Base-by-base conservation (phyloP, 192 early-diverging fungal genomes). In the Gaertneriomyces sp. region DNA sequence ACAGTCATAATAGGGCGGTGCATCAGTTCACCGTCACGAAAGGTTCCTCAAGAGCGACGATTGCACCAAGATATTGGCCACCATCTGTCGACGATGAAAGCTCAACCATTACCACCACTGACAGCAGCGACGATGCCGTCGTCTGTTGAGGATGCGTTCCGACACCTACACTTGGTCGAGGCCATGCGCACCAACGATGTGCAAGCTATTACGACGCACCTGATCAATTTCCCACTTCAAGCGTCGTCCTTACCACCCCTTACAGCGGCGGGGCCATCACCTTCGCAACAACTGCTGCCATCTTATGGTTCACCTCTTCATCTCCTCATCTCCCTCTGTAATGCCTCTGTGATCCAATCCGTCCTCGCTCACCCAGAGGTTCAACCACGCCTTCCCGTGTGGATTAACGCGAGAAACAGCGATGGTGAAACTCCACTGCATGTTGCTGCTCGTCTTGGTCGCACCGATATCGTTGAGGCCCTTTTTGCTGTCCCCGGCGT, bases 351-450 rank as follows among this genome's bases (percentile, higher is more conserved):
- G 25, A 61, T 71, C 38, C 56, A 77, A 46, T 14, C 42, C 17
- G 66, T 41, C 16, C 14, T 60, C 33, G 42, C 67, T 25, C 25
- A 33, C 25, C 25, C 25, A 33, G 25, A 33, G 25, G 25, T 33
- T 33, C 25, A 33, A 33, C 25, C 25, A 33, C 25, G 25, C 1
- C 11, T 17, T 44, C 19, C 55, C 17, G 9, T 33, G 16, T 77
- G 76, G 76, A 55, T 70, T 40, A 78, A 78, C 42, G 61, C 58
- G 12, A 57, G 47, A 20, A 72, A 78, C 1, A 68, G 66, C 40
- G 77, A 87, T 39, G 87, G 89, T 11, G 83, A 86, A 66, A 93
- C 90, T 0, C 85, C 89, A 7, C 67, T 93, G 49, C 91, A 93
- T 61, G 64, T 88, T 62, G 91, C 89, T 0, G 75, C 90, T 42